A percentile compares a stretch with the other conserved stretches of the same genome.
These are phyloP conservation scores for Scalesia atractyloides DNA, from an alignment of 129 eudicot species.

Conservation along the genomic window DNA sequence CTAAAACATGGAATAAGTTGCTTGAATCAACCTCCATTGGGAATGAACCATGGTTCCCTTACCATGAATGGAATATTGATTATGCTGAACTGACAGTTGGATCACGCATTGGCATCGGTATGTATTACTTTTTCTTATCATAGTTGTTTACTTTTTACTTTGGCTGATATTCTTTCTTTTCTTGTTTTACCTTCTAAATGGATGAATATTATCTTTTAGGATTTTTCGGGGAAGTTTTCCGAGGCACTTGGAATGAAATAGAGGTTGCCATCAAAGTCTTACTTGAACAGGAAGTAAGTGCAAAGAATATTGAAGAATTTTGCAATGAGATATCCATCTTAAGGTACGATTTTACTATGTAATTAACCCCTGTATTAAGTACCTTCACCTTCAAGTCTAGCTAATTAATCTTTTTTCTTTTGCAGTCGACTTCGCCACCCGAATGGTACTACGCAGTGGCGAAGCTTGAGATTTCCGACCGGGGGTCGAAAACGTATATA, in stretches of 20 bases:
- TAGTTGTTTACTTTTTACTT: neutral
- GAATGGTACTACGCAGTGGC: conserved; percentile 68
- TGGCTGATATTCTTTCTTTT: neutral
- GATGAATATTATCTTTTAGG: conserved; percentile 41
- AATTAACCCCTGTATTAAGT: neutral
- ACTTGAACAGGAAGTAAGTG: conserved; percentile 74
- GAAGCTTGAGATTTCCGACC: too few species aligned
- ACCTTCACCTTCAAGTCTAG: neutral
- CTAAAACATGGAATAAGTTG: conserved; percentile 50
- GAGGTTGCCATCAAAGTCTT: conserved; percentile 88
- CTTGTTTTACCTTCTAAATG: conserved; percentile 1
- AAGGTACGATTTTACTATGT: conserved; percentile 45
- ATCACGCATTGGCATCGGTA: conserved; percentile 78
- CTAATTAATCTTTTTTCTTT: conserved; percentile 20
- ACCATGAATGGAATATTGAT: conserved; percentile 76
- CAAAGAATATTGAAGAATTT: conserved; percentile 82
- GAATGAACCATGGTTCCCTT: conserved; percentile 63
- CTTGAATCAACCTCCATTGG: conserved; percentile 55
- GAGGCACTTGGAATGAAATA: conserved; percentile 87
- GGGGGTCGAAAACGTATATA: too few species aligned
- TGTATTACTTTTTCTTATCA: conserved; percentile 17
- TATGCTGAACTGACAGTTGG: conserved; percentile 74
- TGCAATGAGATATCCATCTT: conserved; percentile 88
- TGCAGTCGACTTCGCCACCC: conserved; percentile 95
- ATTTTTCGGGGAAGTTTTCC: conserved; percentile 89